A percentile compares a stretch with the other conserved stretches of the same genome.
These are phyloP conservation scores for Uncinocarpus reesii DNA, from an alignment of 2,329 filamentous ascomycete genomes.

Conservation along the genomic window DNA sequence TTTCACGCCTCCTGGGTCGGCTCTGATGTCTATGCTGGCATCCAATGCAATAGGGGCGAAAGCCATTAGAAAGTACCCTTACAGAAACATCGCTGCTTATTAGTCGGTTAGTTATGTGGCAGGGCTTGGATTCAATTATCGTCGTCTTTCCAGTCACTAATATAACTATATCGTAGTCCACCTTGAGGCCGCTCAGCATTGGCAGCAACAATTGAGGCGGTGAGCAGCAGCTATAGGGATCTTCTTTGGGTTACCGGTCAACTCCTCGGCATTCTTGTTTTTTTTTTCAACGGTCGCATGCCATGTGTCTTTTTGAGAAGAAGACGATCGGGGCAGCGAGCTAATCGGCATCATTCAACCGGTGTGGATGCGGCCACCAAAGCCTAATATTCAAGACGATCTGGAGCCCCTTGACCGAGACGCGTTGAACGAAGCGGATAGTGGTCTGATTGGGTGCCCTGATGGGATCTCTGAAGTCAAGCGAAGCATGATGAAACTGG, in stretches of 20 bases:
- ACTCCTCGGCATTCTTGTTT: neutral
- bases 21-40: no score
- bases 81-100: no score
- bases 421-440: constrained; percentile 44
- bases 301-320: no score
- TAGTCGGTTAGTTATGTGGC: neutral
- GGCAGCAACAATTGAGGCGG: neutral
- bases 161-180: constrained; percentile 1
- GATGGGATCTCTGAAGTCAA: constrained; percentile 34
- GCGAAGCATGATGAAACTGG: constrained; percentile 54
- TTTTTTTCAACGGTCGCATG: neutral
- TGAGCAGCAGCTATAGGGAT: neutral
- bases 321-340: neutral
- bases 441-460: constrained; percentile 42
- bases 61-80: no score
- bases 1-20: no score
- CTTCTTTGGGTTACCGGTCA: neutral
- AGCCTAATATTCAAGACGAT: constrained; percentile 47
- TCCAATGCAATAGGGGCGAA: no score
- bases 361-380: constrained; percentile 48
- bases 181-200: neutral
- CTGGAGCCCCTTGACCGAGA: constrained; percentile 57
- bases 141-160: neutral
- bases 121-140: neutral
- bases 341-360: constrained; percentile 21